Evolutionary conservation across 495 filamentous ascomycete species (phyloP).

Genomic region (Lasiosphaeria miniovina): DNA sequence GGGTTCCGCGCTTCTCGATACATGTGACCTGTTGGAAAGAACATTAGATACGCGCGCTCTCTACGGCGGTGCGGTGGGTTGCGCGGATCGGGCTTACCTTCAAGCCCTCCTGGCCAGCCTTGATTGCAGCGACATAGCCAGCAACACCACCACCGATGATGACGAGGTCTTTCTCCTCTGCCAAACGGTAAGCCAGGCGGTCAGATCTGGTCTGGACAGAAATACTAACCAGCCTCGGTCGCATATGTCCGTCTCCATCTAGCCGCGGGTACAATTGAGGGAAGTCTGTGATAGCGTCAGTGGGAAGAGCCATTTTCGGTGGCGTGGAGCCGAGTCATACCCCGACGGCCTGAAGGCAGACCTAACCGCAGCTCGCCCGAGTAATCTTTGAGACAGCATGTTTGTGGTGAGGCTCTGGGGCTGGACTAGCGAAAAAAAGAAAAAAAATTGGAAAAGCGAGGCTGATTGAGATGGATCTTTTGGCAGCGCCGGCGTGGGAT

Average conservation of each 20-base stretch:
- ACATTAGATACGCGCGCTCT: too few relatives aligned
- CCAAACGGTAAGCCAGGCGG: constrained; percentile 25
- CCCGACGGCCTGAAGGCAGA: constrained; percentile 57
- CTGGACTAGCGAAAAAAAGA: constrained; percentile 14
- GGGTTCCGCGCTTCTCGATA: constrained; percentile 94
- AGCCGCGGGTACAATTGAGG: constrained; percentile 57
- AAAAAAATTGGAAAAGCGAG: constrained; percentile 4
- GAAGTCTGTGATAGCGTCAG: constrained; percentile 47
- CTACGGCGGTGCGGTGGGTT: neutral
- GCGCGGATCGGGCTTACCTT: constrained; percentile 57
- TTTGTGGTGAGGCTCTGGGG: constrained; percentile 7
- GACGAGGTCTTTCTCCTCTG: constrained; percentile 87
- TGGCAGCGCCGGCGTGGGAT: neutral
- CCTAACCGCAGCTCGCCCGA: constrained; percentile 65
- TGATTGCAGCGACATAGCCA: constrained; percentile 98
- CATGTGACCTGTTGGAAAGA: constrained; percentile 69
- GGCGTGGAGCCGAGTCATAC: constrained; percentile 35
- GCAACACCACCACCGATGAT: constrained; percentile 97
- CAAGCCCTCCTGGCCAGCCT: constrained; percentile 94
- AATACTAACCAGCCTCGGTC: constrained; percentile 68
- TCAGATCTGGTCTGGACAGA: neutral
- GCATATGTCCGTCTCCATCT: constrained; percentile 70
- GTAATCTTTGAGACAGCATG: constrained; percentile 70
- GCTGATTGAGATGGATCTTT: neutral
- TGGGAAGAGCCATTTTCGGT: constrained; percentile 23